Percentiles rank a stretch among this genome's conserved stretches.
Conservation (phyloP, 768 basidiomycete genomes). For the Leucogyrophana mollusca region DNA sequence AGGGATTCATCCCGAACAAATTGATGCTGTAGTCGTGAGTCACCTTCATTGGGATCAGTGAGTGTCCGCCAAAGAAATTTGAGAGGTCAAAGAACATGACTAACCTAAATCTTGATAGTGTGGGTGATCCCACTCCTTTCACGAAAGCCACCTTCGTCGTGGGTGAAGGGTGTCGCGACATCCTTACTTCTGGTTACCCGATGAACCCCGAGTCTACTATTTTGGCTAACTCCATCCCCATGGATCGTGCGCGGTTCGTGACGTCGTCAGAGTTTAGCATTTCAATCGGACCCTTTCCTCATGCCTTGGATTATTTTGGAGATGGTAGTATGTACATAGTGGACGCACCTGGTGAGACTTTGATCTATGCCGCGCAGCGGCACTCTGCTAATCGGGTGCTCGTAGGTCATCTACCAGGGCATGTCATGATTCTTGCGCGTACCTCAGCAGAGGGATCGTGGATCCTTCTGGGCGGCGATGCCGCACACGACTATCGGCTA, state of each 20-base stretch:
- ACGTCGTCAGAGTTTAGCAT: conserved; percentile 25
- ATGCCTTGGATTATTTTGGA: conserved; percentile 47
- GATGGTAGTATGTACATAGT: conserved; percentile 58
- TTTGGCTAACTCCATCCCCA: conserved; percentile 30
- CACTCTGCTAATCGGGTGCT: not conserved
- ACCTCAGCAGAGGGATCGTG: conserved; percentile 50
- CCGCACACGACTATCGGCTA: conserved; percentile 50
- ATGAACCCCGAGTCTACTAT: conserved; percentile 31
- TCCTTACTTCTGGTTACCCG: conserved; percentile 38
- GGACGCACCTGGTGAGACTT: conserved; percentile 38
- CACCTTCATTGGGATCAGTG: conserved; percentile 51
- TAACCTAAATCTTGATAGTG: conserved; percentile 48
- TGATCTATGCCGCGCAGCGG: not conserved
- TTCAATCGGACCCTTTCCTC: conserved; percentile 46
- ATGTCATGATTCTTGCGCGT: conserved; percentile 49
- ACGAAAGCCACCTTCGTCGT: conserved; percentile 43
- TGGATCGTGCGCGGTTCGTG: conserved; percentile 34
- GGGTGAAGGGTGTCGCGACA: conserved; percentile 32
- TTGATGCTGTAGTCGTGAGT: conserved; percentile 43
- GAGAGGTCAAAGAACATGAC: conserved; percentile 42
- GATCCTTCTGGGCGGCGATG: conserved; percentile 53
- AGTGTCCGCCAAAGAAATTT: conserved; percentile 42
- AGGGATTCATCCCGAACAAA: conserved; percentile 39
- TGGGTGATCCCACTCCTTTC: conserved; percentile 44
- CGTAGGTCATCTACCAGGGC: conserved; percentile 47